Evolutionary conservation across 2,329 filamentous ascomycete species (phyloP).

Genomic region (Trichoderma endophyticum): DNA sequence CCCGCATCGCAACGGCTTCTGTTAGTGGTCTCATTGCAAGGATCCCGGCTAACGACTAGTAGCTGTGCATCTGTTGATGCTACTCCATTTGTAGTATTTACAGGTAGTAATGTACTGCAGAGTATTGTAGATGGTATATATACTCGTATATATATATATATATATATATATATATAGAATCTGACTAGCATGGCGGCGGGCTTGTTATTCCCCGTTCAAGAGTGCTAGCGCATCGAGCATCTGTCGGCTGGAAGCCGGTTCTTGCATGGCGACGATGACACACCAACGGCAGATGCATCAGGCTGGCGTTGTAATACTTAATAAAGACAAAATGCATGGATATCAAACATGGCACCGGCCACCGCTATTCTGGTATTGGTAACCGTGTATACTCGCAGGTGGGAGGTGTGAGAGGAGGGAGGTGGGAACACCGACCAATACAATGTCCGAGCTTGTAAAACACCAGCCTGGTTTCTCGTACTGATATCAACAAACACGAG

Average conservation of each 20-base stretch:
- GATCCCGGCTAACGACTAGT: neutral
- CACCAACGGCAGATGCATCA: conserved; percentile 7
- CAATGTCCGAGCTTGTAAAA: conserved; percentile 1
- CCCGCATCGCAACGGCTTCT: neutral
- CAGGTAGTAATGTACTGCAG: neutral
- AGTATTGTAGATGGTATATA: neutral
- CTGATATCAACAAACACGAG: neutral
- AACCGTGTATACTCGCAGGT: neutral
- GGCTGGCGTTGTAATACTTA: neutral
- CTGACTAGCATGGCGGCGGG: neutral
- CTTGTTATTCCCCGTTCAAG: neutral
- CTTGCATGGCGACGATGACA: neutral
- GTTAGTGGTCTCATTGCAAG: neutral
- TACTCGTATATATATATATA: neutral
- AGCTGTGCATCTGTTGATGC: neutral
- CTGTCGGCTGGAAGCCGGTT: neutral
- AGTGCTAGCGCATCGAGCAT: neutral
- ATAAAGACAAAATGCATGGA: neutral
- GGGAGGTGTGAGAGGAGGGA: neutral
- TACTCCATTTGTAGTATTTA: neutral
- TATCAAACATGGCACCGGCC: neutral
- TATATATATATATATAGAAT: neutral
- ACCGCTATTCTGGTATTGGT: conserved; percentile 5
- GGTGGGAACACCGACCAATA: conserved; percentile 1
- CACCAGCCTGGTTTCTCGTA: neutral